These are phyloP conservation scores for Eutrema salsugineum DNA, from an alignment of 441 rosid genomes.

Conservation along the genomic window DNA sequence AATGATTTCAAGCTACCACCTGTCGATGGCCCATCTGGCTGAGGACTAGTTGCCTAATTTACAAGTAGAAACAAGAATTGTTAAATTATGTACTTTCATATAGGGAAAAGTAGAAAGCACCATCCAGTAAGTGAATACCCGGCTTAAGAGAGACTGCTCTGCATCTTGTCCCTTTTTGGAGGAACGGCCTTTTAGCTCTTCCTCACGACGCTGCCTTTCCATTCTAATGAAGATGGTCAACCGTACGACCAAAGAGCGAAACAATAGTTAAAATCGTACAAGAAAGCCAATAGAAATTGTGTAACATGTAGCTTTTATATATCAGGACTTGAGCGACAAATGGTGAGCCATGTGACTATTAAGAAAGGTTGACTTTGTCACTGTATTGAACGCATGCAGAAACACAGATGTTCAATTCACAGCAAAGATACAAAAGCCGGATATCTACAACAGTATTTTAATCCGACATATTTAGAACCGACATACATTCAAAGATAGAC, in stretches of 20 bases:
- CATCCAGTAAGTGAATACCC: constrained; percentile 36
- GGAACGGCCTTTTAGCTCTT: constrained; percentile 59
- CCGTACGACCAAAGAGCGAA: background rate
- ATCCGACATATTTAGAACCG: background rate
- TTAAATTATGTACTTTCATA: background rate
- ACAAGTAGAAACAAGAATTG: constrained; percentile 14
- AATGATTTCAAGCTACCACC: constrained; percentile 62
- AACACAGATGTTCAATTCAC: constrained; percentile 1
- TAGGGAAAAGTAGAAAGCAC: background rate
- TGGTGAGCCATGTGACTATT: background rate
- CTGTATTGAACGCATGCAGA: background rate
- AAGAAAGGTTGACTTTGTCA: background rate
- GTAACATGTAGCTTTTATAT: background rate
- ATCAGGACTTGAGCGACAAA: background rate
- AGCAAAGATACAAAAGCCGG: background rate
- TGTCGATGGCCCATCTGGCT: constrained; percentile 53
- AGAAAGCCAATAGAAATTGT: background rate
- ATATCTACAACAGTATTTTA: background rate
- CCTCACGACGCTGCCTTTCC: constrained; percentile 81
- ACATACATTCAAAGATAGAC: background rate
- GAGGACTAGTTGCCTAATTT: constrained; percentile 68
- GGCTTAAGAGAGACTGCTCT: constrained; percentile 58
- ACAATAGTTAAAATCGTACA: background rate
- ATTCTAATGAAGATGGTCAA: constrained; percentile 40
- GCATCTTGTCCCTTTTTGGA: constrained; percentile 68